Conservation (phyloP, 2,329 filamentous ascomycete species). For the Aspergillus spinulosporus region DNA sequence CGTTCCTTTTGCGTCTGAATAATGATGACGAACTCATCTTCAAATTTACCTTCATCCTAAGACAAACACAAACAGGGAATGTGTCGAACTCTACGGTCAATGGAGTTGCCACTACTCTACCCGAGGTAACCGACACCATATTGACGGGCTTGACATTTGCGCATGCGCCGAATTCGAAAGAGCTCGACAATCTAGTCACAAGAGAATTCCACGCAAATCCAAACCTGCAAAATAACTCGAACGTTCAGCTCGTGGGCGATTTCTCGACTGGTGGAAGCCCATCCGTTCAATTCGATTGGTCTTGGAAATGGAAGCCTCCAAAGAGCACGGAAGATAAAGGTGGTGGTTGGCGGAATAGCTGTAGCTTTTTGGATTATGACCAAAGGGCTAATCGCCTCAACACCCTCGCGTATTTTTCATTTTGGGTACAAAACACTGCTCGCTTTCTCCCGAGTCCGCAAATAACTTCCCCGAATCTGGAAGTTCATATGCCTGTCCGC, state of each 20-base stretch:
- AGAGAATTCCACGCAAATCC: conserved; percentile 96
- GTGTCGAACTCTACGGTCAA: conserved; percentile 54
- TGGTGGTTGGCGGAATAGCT: conserved; percentile 92
- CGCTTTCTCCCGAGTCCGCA: conserved; percentile 52
- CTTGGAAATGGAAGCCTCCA: conserved; percentile 95
- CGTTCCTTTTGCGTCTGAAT: conserved; percentile 80
- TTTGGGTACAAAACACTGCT: conserved; percentile 78
- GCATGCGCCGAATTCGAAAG: conserved; percentile 78
- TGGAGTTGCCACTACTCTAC: conserved; percentile 52
- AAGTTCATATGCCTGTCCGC: conserved; percentile 71
- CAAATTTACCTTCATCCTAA: conserved; percentile 84
- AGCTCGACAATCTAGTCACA: conserved; percentile 91
- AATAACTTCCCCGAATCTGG: conserved; percentile 70
- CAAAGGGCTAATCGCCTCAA: conserved; percentile 85
- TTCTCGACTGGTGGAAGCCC: conserved; percentile 79
- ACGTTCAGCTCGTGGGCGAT: conserved; percentile 92
- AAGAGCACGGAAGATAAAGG: conserved; percentile 79
- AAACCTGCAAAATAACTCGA: conserved; percentile 94
- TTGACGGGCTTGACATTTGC: conserved; percentile 91
- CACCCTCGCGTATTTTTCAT: conserved; percentile 87
- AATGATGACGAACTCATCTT: conserved; percentile 93
- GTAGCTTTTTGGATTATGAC: conserved; percentile 97
- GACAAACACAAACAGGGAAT: conserved; percentile 52
- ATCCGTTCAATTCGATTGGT: conserved; percentile 89
- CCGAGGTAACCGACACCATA: conserved; percentile 64